Evolutionary conservation across 768 basidiomycete genomes (phyloP).

Genomic region (Leccinum olivaceopallidum): DNA sequence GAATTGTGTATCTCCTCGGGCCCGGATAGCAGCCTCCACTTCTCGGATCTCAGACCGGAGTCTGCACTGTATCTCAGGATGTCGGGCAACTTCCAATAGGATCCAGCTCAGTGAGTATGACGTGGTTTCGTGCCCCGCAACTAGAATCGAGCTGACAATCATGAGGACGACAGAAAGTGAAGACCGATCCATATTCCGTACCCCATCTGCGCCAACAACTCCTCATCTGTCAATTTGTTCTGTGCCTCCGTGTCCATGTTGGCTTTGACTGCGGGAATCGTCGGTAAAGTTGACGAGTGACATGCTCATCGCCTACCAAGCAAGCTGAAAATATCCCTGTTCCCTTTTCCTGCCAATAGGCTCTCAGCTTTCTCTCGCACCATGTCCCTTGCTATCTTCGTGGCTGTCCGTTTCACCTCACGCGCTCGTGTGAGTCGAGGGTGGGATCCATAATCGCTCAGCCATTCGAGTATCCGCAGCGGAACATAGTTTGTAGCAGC

Average conservation of each 20-base stretch:
- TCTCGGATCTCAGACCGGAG: conserved; percentile 44
- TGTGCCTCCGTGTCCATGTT: conserved; percentile 30
- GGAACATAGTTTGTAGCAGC: conserved; percentile 17
- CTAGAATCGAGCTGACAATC: conserved; percentile 41
- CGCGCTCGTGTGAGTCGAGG: conserved; percentile 22
- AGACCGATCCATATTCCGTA: background rate
- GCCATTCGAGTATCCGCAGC: conserved; percentile 29
- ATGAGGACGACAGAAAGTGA: background rate
- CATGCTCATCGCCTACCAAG: conserved; percentile 34
- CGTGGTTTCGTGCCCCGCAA: conserved; percentile 63
- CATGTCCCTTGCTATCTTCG: conserved; percentile 14
- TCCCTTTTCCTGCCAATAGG: conserved; percentile 17
- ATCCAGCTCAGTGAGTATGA: conserved; percentile 61
- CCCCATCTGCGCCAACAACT: conserved; percentile 22
- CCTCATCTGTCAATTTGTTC: conserved; percentile 23
- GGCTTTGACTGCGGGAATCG: conserved; percentile 20
- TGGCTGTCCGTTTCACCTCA: conserved; percentile 3
- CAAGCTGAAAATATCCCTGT: conserved; percentile 30
- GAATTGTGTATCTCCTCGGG: conserved; percentile 15
- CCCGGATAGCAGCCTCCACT: conserved; percentile 7
- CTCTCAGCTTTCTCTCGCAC: conserved; percentile 17
- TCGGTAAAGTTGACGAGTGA: background rate
- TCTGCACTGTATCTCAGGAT: conserved; percentile 56
- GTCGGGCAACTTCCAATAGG: conserved; percentile 58
- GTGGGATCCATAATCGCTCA: conserved; percentile 30